Percentiles rank a stretch among this genome's conserved stretches.
phyloP scores from a whole-genome alignment of 164 flowering plant species.

The Aristolochia californica region DNA sequence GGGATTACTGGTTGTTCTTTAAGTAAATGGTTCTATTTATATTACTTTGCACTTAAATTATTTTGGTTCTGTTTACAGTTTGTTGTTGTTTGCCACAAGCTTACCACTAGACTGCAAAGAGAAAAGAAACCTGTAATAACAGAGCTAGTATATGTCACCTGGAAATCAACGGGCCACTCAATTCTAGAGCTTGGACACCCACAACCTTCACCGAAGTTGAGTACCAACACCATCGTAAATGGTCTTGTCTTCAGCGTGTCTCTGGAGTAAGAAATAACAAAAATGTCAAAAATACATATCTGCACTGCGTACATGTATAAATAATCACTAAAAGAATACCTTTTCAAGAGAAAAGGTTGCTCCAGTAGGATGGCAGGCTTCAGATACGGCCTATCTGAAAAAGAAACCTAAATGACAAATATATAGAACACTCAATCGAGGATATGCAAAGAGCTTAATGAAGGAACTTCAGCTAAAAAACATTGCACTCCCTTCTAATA shows the following conservation, averaged over 20 bases:
- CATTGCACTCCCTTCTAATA: no score
- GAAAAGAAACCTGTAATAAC: not conserved
- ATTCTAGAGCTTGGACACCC: conserved; percentile 40
- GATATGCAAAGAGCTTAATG: not conserved
- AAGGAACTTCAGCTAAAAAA: not conserved
- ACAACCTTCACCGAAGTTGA: conserved; percentile 76
- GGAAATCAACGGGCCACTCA: conserved; percentile 54
- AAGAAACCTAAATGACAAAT: conserved; percentile 40
- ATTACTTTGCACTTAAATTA: no score
- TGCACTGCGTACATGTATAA: not conserved
- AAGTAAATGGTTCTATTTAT: no score
- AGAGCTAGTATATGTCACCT: conserved; percentile 39
- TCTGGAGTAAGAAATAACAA: conserved; percentile 27
- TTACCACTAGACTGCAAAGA: not conserved
- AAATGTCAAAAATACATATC: not conserved
- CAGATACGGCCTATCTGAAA: conserved; percentile 42
- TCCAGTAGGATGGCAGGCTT: conserved; percentile 40
- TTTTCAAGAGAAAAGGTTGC: conserved; percentile 48
- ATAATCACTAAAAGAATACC: conserved; percentile 15
- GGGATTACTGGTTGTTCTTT: no score
- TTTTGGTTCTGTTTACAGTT: not conserved
- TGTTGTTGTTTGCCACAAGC: not conserved
- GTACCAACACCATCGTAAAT: conserved; percentile 49
- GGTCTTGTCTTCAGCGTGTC: conserved; percentile 43
- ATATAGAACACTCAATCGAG: not conserved